Conservation (phyloP, 2,329 filamentous ascomycete genomes). For the Penicillium sp. region DNA sequence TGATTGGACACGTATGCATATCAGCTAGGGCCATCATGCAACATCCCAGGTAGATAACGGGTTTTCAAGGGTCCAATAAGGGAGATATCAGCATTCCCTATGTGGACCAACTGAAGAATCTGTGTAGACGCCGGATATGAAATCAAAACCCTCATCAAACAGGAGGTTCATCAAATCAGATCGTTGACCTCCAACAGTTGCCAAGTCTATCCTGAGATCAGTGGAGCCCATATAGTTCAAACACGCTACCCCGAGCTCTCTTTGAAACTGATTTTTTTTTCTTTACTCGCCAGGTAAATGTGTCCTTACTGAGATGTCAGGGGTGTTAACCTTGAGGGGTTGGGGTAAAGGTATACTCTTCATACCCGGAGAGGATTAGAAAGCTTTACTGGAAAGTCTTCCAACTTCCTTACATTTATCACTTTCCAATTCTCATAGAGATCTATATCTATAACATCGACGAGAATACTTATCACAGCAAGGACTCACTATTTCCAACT, state of each 20-base stretch:
- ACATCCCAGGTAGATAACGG: background rate
- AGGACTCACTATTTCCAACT: constrained; percentile 7
- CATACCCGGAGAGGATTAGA: no score
- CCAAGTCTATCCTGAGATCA: constrained; percentile 25
- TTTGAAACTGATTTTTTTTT: background rate
- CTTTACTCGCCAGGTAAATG: background rate
- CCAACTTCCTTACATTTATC: background rate
- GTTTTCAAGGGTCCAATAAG: background rate
- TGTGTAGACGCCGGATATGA: no score
- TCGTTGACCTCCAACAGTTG: background rate
- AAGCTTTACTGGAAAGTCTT: no score
- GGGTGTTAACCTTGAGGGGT: background rate
- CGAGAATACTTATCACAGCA: constrained; percentile 1
- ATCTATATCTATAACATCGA: background rate
- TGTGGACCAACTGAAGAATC: background rate
- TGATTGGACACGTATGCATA: constrained; percentile 1
- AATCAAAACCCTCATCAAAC: no score
- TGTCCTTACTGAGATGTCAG: constrained; percentile 1
- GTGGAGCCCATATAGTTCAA: constrained; percentile 34
- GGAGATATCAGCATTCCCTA: background rate
- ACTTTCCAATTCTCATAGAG: background rate
- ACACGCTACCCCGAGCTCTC: constrained; percentile 30
- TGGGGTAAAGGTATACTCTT: background rate
- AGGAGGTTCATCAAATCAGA: constrained; percentile 1
- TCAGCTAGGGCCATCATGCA: background rate